These are phyloP conservation scores for Cicer judaicum DNA, from an alignment of 306 rosid species.

Conservation along the genomic window DNA sequence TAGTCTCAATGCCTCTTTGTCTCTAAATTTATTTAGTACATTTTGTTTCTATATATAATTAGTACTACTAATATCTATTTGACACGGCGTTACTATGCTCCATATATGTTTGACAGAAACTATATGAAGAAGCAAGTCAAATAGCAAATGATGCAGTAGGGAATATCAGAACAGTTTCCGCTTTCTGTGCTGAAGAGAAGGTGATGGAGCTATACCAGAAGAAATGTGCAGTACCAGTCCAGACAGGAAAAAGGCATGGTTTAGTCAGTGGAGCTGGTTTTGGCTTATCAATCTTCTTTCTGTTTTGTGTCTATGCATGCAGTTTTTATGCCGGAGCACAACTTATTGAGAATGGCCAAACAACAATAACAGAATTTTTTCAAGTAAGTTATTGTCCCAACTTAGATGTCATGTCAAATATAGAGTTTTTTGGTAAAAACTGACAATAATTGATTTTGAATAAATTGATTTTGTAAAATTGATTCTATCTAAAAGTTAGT, in stretches of 20 bases:
- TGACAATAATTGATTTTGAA: not conserved
- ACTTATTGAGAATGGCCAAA: constrained; percentile 60
- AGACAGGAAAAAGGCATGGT: constrained; percentile 64
- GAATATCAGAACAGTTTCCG: constrained; percentile 78
- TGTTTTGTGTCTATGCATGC: constrained; percentile 56
- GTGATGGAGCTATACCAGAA: constrained; percentile 67
- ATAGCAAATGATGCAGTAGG: constrained; percentile 80
- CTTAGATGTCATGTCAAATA: constrained; percentile 1
- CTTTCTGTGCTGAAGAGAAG: constrained; percentile 89
- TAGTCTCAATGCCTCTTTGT: constrained; percentile 3
- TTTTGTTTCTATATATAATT: not conserved
- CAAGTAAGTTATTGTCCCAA: constrained; percentile 51
- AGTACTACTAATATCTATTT: constrained; percentile 1
- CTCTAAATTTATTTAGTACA: not conserved
- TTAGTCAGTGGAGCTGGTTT: constrained; percentile 65
- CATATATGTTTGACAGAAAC: constrained; percentile 50
- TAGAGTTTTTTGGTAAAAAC: not conserved
- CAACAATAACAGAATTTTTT: constrained; percentile 59
- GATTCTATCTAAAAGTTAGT: not conserved
- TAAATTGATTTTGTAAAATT: too few species aligned
- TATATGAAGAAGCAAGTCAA: constrained; percentile 89
- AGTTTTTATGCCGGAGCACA: constrained; percentile 70
- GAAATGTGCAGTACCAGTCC: constrained; percentile 72
- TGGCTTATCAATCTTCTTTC: constrained; percentile 57
- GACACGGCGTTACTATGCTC: not conserved